Evolutionary conservation across 768 basidiomycete genomes (phyloP).

Genomic region (Kwoniella pini): DNA sequence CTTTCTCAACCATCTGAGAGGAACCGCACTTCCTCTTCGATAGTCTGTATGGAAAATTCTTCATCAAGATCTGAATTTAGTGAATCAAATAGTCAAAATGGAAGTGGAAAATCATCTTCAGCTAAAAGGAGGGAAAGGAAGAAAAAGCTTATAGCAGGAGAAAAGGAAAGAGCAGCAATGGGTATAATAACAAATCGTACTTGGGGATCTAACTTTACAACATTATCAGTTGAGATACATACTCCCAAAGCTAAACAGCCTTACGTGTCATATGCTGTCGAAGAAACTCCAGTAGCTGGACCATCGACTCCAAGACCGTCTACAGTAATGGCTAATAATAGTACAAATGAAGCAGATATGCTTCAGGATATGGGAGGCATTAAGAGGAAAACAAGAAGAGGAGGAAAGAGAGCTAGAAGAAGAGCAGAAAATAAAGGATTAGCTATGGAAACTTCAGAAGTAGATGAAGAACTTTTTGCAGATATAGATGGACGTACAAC

Average conservation of each 20-base stretch:
- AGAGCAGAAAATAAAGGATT: constrained; percentile 4
- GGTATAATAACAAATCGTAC: not conserved
- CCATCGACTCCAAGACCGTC: not conserved
- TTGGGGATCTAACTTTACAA: not conserved
- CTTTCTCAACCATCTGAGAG: not conserved
- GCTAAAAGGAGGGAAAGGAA: constrained; percentile 13
- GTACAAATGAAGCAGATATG: too few relatives aligned
- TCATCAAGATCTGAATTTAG: not conserved
- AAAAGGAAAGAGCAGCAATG: constrained; percentile 15
- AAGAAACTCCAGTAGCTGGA: not conserved
- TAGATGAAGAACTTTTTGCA: constrained; percentile 7
- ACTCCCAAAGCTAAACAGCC: constrained; percentile 1
- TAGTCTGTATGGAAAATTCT: constrained; percentile 2
- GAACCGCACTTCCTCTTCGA: too few relatives aligned
- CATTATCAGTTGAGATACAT: too few relatives aligned
- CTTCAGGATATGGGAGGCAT: not conserved
- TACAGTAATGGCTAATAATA: too few relatives aligned
- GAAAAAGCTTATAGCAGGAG: constrained; percentile 17
- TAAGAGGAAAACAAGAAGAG: constrained; percentile 13
- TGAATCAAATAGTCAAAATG: not conserved
- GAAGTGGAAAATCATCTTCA: constrained; percentile 3
- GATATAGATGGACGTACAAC: constrained; percentile 12
- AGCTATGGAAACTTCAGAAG: constrained; percentile 1
- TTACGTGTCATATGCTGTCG: not conserved
- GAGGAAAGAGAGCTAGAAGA: constrained; percentile 13